Percentiles rank a stretch among this genome's conserved stretches.
Conservation (phyloP, 495 filamentous ascomycete species). For the Sabuloglossum arenarium region DNA sequence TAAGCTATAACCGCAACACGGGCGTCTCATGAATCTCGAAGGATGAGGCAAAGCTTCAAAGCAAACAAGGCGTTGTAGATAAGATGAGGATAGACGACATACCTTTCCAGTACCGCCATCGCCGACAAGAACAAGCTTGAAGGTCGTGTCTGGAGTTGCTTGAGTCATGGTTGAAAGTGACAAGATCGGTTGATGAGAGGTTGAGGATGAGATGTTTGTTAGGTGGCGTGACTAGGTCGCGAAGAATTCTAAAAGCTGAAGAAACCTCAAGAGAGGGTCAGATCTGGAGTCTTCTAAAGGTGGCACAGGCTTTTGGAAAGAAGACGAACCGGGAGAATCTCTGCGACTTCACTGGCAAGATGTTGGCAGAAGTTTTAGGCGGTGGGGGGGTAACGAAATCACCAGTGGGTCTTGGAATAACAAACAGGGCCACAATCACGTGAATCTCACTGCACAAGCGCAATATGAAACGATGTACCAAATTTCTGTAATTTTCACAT, state of each 20-base stretch:
- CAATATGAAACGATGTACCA: neutral
- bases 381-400: neutral
- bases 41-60: neutral
- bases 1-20: no score
- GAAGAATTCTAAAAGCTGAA: neutral
- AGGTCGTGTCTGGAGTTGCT: slow-evolving; percentile 33
- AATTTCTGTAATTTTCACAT: neutral
- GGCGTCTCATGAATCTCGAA: no score
- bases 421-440: neutral
- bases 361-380: neutral
- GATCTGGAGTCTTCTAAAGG: neutral
- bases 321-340: neutral
- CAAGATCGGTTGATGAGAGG: neutral
- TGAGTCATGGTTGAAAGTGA: slow-evolving; percentile 35
- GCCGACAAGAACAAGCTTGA: slow-evolving; percentile 99
- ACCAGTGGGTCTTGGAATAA: neutral
- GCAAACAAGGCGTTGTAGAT: neutral
- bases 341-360: neutral
- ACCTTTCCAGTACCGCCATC: slow-evolving; percentile 99
- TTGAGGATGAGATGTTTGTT: neutral
- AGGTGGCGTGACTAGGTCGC: neutral
- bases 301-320: neutral
- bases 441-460: neutral
- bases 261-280: neutral
- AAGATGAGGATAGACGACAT: slow-evolving; percentile 7